Evolutionary conservation across 257 asterid species (phyloP), one percentile per base, ranked within the genome.

Genomic region (Salvia splendens): DNA sequence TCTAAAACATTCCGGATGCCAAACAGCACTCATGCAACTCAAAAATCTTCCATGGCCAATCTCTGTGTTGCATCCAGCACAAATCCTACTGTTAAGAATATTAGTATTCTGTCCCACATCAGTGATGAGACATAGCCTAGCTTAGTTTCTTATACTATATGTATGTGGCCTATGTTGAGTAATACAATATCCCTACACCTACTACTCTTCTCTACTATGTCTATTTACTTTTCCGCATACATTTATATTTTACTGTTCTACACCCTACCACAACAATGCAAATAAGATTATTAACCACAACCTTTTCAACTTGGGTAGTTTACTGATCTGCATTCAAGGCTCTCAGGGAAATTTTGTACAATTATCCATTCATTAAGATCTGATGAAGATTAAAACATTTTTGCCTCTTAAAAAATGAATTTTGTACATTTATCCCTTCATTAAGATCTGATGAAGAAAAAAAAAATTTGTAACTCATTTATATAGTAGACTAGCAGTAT

Each of bases 1-100:
- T 75, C 95, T 80, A 64, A 92, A 87, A 71, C 98, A 92, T 78
- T 87, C 98, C 12, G 98, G 97, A 78, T 92, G 98, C 98, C 98
- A 92, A 15, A 87, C 87, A 68, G 95, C 96, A 77, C 89, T 89
- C 91, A 92, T 86, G 84, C 98, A 92, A 81, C 91, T 92, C 83
- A 92, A 83, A 76, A 85, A 84, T 67, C 96, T 82, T 74, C 98
- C 97, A 73, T 87, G 92, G n/a, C 95, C 96, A 66, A 92, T 89
- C 79, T 86, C 97, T 20, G 84, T 72, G 70, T 83, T 84, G 76
- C 98, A 92, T 68, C 98, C 97, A 73, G 96, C 97, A 81, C 98
- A 92, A 67, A 89, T 81, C 88, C 96, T n/a, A n/a, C n/a, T n/a
- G n/a, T n/a, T n/a, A n/a, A n/a, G n/a, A n/a, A n/a, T n/a, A n/a